Evolutionary conservation across 2,329 filamentous ascomycete genomes (phyloP).

Genomic region (Rutstroemia sp.): DNA sequence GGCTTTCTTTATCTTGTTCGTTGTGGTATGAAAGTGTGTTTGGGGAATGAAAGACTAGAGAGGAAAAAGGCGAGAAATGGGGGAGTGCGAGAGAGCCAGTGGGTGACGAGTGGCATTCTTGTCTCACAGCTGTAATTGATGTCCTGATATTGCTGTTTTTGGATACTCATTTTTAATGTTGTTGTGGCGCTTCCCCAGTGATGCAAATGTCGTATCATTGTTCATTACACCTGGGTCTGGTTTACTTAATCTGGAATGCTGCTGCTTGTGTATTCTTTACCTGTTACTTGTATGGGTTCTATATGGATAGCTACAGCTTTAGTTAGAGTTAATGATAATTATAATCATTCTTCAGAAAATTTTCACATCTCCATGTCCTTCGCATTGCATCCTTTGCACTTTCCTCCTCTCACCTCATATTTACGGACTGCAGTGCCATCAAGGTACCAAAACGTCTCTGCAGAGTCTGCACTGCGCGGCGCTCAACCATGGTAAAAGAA

Average conservation of each 20-base stretch:
- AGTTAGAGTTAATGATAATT: slow-evolving; percentile 9
- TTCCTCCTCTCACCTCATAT: too few species aligned
- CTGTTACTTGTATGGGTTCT: neutral
- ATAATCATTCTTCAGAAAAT: neutral
- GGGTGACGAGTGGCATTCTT: too few species aligned
- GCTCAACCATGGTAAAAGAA: neutral
- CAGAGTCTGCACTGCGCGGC: neutral
- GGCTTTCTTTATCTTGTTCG: too few species aligned
- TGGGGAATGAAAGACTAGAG: too few species aligned
- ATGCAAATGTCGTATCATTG: neutral
- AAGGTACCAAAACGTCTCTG: too few species aligned
- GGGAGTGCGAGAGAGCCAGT: too few species aligned
- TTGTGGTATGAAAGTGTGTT: too few species aligned
- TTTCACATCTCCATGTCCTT: neutral
- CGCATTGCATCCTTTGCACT: neutral
- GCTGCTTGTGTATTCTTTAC: neutral
- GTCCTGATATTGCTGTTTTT: neutral
- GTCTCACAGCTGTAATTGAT: neutral
- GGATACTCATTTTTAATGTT: neutral
- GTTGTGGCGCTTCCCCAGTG: neutral
- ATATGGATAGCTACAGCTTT: neutral
- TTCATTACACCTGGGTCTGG: neutral
- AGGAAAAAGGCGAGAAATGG: too few species aligned
- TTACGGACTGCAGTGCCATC: too few species aligned
- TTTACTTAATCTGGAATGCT: neutral